phyloP scores from a whole-genome alignment of 1,284 basidiomycete species.

The Ustanciosporium gigantosporum region DNA sequence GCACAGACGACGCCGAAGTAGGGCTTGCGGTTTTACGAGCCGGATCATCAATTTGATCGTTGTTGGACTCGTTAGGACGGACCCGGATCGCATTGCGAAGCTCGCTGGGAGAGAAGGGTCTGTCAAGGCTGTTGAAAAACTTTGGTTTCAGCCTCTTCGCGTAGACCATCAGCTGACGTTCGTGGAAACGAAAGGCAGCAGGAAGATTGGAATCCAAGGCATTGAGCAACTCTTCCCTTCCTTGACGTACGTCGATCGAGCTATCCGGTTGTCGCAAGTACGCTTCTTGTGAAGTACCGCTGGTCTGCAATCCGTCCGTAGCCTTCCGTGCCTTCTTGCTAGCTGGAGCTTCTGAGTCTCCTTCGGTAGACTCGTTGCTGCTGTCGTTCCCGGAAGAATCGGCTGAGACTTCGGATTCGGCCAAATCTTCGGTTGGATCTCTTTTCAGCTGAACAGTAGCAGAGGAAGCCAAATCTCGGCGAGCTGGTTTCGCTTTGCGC shows the following conservation, averaged over 20 bases:
- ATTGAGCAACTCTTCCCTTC: constrained; percentile 10
- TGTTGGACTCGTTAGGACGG: too few relatives aligned
- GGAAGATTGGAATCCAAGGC: constrained; percentile 19
- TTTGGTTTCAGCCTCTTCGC: constrained; percentile 25
- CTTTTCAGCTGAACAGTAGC: constrained; percentile 11
- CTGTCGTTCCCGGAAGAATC: background rate
- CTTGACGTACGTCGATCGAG: constrained; percentile 6
- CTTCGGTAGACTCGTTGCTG: background rate
- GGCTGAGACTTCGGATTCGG: constrained; percentile 1
- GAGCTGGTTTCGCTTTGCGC: constrained; percentile 18
- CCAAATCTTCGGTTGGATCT: constrained; percentile 1
- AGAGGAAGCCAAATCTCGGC: constrained; percentile 15
- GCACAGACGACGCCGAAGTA: constrained; percentile 3
- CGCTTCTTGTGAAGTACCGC: too few relatives aligned
- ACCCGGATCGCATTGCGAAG: constrained; percentile 1
- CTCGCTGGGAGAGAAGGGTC: constrained; percentile 13
- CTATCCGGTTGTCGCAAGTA: too few relatives aligned
- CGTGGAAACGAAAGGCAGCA: constrained; percentile 18
- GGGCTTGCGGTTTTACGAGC: too few relatives aligned
- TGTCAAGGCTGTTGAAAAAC: constrained; percentile 30
- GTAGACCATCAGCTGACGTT: constrained; percentile 20
- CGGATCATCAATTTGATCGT: background rate
- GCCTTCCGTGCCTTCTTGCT: background rate
- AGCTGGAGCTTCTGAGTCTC: background rate
- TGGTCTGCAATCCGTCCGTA: background rate